Evolutionary conservation across 768 basidiomycete genomes (phyloP).

Genomic region (Calvatia gigantea): DNA sequence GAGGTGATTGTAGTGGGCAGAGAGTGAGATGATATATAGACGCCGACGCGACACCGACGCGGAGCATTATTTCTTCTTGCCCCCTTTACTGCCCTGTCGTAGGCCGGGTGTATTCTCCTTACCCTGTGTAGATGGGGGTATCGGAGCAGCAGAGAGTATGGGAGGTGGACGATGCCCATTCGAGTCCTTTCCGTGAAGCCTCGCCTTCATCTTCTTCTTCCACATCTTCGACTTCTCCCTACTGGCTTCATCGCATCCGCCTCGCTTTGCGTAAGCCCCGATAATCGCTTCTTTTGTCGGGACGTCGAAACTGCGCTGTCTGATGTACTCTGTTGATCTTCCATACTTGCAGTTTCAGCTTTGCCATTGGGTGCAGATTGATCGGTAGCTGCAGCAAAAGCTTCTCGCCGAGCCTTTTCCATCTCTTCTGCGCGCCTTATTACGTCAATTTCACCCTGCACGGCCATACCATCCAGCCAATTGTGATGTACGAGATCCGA

Average conservation of each 20-base stretch:
- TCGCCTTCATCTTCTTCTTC: neutral
- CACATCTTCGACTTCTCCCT: slow-evolving; percentile 35
- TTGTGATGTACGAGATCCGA: slow-evolving; percentile 80
- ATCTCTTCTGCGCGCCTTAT: slow-evolving; percentile 60
- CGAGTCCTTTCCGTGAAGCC: neutral
- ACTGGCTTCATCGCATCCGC: slow-evolving; percentile 73
- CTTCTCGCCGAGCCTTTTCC: slow-evolving; percentile 27
- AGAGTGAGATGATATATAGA: too few relatives aligned
- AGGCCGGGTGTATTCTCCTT: neutral
- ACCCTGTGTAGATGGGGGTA: neutral
- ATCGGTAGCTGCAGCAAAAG: neutral
- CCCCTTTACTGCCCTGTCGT: neutral
- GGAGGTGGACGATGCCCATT: neutral
- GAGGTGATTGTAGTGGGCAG: too few relatives aligned
- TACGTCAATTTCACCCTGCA: slow-evolving; percentile 89
- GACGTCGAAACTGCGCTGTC: slow-evolving; percentile 36
- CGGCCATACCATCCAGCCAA: slow-evolving; percentile 83
- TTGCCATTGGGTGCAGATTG: slow-evolving; percentile 1
- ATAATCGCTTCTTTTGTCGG: slow-evolving; percentile 9
- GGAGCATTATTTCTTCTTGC: neutral
- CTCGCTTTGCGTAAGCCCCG: slow-evolving; percentile 27
- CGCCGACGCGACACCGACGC: too few relatives aligned
- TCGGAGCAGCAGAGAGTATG: neutral
- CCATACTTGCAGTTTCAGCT: neutral
- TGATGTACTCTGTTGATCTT: slow-evolving; percentile 8